Evolutionary conservation across 2,329 filamentous ascomycete species (phyloP), one percentile per base, ranked within the genome.

Genomic region (Fusarium hainanense): DNA sequence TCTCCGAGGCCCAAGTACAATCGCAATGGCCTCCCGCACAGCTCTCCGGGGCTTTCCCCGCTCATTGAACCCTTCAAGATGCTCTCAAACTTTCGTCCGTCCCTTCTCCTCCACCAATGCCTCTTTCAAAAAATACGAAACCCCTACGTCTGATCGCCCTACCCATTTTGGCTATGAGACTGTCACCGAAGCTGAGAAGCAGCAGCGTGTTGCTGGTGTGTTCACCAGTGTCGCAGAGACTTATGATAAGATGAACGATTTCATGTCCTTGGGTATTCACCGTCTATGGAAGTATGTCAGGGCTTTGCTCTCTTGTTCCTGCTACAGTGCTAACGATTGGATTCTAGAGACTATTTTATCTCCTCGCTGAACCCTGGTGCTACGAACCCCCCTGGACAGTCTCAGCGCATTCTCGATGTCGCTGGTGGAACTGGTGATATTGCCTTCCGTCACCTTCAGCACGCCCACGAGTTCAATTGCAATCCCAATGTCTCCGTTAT

Each of bases 191-290:
- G 85, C 89, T 12, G 85, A 96, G 79, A 98, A 98, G 82, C 83
- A 82, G 46, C 76, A 85, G 71, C 80, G 83, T 85, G 94, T 98
- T 42, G 92, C 92, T 64, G 89, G 88, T 43, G 96, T 99, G 62
- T 99, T 99, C 84, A 95, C 93, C 80, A 98, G 92, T 72, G 96
- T 99, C 42, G 96, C 96, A 72, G 90, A 93, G 68, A 93, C 92
- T 20, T 99, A 99, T 82, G 96, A 99, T 81, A 92, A 91, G 68
- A 99, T 99, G 96, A 99, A 99, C 83, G 96, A 99, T 80, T 87
- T 98, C 73, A 99, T 99, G 96, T 98, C 96, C 10, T 88, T 99
- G 49, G 96, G 96, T 58, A 94, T 97, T 82, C 96, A 99, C 81
- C 92, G 96, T 44, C 84, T 99, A 40, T 99, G 96, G 96, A 99